Percentiles rank a stretch among this genome's conserved stretches.
phyloP scores from a whole-genome alignment of 2,329 filamentous ascomycete genomes.

The Cordyceps farinosa region DNA sequence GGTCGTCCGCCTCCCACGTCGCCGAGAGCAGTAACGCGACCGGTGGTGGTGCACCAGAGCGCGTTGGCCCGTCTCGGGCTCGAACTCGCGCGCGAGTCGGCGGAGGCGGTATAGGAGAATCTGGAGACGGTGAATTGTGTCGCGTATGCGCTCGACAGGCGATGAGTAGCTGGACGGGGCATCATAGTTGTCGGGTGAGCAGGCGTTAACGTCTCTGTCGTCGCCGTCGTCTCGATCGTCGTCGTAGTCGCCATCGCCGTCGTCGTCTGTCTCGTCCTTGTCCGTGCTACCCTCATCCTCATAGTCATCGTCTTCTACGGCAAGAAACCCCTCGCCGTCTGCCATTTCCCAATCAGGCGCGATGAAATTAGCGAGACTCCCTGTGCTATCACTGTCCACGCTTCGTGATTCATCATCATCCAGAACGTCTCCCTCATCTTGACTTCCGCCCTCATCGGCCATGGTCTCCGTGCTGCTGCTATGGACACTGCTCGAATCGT shows the following conservation, averaged over 20 bases:
- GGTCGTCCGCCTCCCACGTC: neutral
- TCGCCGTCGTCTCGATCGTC: neutral
- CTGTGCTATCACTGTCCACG: neutral
- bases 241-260: too few relatives aligned
- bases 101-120: neutral
- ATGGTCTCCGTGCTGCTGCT: neutral
- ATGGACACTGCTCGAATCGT: neutral
- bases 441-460: slow-evolving; percentile 3
- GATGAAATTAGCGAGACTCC: neutral
- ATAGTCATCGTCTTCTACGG: neutral
- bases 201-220: neutral
- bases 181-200: neutral
- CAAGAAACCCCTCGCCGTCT: too few relatives aligned
- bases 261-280: neutral
- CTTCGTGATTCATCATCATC: slow-evolving; percentile 3
- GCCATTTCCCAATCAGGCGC: too few relatives aligned
- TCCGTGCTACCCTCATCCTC: too few relatives aligned
- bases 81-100: neutral
- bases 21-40: neutral
- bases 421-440: neutral
- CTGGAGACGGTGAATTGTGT: neutral
- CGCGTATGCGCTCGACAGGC: neutral
- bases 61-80: neutral
- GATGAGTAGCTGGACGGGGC: too few relatives aligned
- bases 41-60: neutral